Evolutionary conservation across 306 rosid genomes (phyloP).

Genomic region (Comarum palustre): DNA sequence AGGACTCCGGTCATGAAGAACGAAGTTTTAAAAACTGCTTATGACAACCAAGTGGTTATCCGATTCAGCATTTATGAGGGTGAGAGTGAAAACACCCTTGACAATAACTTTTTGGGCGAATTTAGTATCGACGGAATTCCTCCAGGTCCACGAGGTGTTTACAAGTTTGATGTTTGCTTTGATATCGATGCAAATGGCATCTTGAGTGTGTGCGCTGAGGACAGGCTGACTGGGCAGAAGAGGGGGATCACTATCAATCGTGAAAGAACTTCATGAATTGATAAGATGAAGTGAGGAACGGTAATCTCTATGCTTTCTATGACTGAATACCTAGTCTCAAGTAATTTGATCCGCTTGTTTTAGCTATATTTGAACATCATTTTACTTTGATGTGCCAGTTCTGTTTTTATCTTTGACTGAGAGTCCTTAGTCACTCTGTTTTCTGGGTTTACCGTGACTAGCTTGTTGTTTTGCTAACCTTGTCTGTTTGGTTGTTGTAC

Average conservation of each 20-base stretch:
- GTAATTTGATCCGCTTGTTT: too few species aligned
- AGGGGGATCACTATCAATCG: not conserved
- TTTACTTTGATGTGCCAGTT: too few species aligned
- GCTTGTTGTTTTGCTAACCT: too few species aligned
- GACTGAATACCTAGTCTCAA: not conserved
- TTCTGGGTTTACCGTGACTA: too few species aligned
- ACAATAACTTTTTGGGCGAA: not conserved
- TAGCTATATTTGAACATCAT: too few species aligned
- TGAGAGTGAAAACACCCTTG: not conserved
- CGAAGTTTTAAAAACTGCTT: fast-evolving
- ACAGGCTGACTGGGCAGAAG: not conserved
- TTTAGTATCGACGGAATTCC: not conserved
- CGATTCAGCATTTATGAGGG: not conserved
- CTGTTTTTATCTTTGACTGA: too few species aligned
- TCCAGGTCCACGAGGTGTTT: not conserved
- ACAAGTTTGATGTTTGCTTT: not conserved
- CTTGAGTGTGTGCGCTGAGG: not conserved
- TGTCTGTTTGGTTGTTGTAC: too few species aligned
- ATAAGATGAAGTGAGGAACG: not conserved
- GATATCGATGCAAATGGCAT: constrained; percentile 2
- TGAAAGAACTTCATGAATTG: not conserved
- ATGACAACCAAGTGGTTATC: not conserved
- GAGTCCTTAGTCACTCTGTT: too few species aligned
- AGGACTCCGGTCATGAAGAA: not conserved
- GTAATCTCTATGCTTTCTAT: too few species aligned